Percentiles rank a stretch among this genome's conserved stretches.
These are phyloP conservation scores for Kluyveromyces marxianus DNA, from an alignment of 1,139 yeast genomes.

Conservation along the genomic window DNA sequence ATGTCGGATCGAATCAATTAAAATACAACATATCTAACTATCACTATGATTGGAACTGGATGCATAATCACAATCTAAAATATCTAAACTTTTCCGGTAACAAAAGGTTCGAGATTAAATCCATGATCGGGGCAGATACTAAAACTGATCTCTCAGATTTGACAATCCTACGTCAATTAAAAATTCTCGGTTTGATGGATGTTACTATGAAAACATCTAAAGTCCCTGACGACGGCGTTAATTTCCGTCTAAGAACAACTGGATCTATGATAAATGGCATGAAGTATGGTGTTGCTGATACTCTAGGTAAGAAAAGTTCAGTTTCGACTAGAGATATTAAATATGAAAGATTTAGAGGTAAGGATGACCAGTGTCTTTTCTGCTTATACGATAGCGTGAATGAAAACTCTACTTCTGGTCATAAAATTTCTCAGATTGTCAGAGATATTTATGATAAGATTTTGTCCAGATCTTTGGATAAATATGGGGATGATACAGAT, in stretches of 20 bases:
- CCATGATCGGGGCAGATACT: conserved; percentile 32
- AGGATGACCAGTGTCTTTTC: conserved; percentile 60
- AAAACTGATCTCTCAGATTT: conserved; percentile 61
- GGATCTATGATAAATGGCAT: conserved; percentile 74
- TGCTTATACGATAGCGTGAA: conserved; percentile 85
- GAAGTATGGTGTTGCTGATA: conserved; percentile 89
- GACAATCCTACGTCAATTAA: conserved; percentile 60
- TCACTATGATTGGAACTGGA: conserved; percentile 99
- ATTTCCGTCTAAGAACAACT: conserved; percentile 83
- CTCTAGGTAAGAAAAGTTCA: conserved; percentile 61
- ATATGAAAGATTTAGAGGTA: conserved; percentile 81
- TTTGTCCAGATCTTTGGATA: conserved; percentile 56
- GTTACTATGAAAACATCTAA: conserved; percentile 77
- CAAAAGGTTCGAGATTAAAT: conserved; percentile 74
- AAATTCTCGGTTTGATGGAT: conserved; percentile 84
- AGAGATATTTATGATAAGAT: conserved; percentile 70
- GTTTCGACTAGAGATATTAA: conserved; percentile 80
- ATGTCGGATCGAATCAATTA: conserved; percentile 85
- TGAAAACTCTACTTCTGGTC: conserved; percentile 53
- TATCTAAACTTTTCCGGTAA: conserved; percentile 90
- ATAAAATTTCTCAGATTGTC: conserved; percentile 61
- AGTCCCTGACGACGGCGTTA: conserved; percentile 82
- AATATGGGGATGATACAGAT: conserved; percentile 48
- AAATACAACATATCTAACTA: conserved; percentile 89
- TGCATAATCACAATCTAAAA: conserved; percentile 65